A percentile compares a stretch with the other conserved stretches of the same genome.
Conservation (phyloP, 345 rosid genomes). For the Citrus mangshanensis region DNA sequence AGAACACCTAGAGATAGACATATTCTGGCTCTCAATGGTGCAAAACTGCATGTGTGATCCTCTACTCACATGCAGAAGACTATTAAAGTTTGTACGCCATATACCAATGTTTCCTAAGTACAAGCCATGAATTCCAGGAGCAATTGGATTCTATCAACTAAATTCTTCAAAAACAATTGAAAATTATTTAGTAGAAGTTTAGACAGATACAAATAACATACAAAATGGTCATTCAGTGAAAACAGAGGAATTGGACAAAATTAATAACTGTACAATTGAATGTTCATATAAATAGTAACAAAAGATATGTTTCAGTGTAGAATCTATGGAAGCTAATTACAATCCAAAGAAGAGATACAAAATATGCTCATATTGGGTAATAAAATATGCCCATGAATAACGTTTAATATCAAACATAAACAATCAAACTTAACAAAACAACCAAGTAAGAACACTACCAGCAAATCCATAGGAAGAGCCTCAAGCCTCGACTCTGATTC, state of each 20-base stretch:
- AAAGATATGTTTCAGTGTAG: not conserved
- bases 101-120: not conserved
- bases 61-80: not conserved
- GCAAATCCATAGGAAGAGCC: slow-evolving; percentile 80
- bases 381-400: not conserved
- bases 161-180: not conserved
- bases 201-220: not conserved
- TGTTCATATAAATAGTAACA: not conserved
- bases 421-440: not conserved
- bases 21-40: not conserved
- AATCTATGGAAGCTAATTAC: not conserved
- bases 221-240: not conserved
- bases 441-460: slow-evolving; percentile 44
- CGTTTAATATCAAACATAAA: not conserved
- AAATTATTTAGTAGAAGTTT: not conserved
- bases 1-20: not conserved
- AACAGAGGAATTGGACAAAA: not conserved
- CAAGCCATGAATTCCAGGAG: not conserved
- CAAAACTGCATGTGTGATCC: not conserved
- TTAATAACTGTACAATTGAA: not conserved
- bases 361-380: too few relatives aligned
- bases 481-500: slow-evolving; percentile 72
- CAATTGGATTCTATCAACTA: not conserved
- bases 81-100: not conserved
- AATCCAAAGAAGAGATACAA: not conserved